A percentile compares a stretch with the other conserved stretches of the same genome.
Evolutionary conservation across 371 early-diverging fungal genomes (phyloP).

Genomic region (Mucor ambiguus): DNA sequence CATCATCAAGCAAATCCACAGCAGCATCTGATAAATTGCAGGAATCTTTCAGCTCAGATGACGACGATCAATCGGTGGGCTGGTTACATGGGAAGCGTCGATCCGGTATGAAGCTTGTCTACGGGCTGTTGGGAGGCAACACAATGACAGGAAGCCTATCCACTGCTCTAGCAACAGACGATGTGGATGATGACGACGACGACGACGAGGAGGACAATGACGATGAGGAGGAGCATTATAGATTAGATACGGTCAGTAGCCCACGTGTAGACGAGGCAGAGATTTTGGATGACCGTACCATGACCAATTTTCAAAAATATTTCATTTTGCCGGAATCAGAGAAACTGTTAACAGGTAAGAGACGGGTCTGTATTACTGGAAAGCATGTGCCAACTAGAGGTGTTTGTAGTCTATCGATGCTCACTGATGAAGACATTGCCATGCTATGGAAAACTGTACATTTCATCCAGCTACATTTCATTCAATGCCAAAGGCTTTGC

Average conservation of each 20-base stretch:
- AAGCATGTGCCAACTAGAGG: not conserved
- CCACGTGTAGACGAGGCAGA: conserved; percentile 28
- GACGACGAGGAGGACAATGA: conserved; percentile 27
- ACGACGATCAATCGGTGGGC: conserved; percentile 35
- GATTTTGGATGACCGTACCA: conserved; percentile 38
- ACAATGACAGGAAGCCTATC: conserved; percentile 20
- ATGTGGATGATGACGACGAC: conserved; percentile 35
- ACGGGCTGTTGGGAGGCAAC: conserved; percentile 38
- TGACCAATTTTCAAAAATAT: conserved; percentile 53
- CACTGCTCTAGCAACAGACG: conserved; percentile 33
- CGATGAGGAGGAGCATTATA: conserved; percentile 4
- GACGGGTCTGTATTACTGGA: not conserved
- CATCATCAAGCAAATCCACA: conserved; percentile 15
- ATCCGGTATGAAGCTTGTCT: conserved; percentile 49
- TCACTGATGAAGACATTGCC: conserved; percentile 53
- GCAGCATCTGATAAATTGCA: not conserved
- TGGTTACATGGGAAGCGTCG: conserved; percentile 48
- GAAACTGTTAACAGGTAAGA: conserved; percentile 51
- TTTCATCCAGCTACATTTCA: conserved; percentile 67
- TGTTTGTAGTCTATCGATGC: conserved; percentile 45
- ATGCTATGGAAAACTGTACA: conserved; percentile 67
- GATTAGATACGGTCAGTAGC: not conserved
- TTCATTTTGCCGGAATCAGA: conserved; percentile 68
- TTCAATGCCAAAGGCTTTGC: conserved; percentile 69
- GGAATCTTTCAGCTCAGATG: conserved; percentile 41